phyloP scores from a whole-genome alignment of 2,329 filamentous ascomycete species.

The Diaporthe sp. region DNA sequence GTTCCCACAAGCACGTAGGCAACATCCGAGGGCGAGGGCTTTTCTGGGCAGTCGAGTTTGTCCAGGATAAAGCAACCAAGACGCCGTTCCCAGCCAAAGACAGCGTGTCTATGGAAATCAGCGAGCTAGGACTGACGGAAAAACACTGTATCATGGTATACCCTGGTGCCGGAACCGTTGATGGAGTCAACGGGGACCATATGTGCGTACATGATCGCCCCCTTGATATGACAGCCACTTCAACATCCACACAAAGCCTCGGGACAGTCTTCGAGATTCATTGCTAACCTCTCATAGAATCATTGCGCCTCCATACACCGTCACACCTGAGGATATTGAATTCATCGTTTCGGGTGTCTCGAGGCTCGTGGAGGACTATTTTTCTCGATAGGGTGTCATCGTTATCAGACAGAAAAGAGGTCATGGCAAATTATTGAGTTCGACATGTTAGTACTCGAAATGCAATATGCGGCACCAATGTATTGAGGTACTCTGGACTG shows the following conservation, averaged over 20 bases:
- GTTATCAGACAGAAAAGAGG: neutral
- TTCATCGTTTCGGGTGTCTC: constrained; percentile 64
- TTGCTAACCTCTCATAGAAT: constrained; percentile 50
- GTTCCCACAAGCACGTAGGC: constrained; percentile 54
- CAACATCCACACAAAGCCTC: neutral
- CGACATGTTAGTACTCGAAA: no score
- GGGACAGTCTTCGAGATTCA: neutral
- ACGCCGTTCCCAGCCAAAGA: constrained; percentile 49
- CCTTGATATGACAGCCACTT: neutral
- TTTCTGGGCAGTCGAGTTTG: constrained; percentile 60
- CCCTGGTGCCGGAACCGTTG: constrained; percentile 71
- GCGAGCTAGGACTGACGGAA: constrained; percentile 48
- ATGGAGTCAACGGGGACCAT: constrained; percentile 74
- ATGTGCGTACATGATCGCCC: constrained; percentile 49
- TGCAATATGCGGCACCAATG: neutral
- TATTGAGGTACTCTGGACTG: neutral
- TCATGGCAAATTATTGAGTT: no score
- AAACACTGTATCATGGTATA: constrained; percentile 65
- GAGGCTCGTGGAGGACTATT: constrained; percentile 65
- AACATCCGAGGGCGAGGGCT: constrained; percentile 58
- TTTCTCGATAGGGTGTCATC: constrained; percentile 41
- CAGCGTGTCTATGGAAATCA: constrained; percentile 50
- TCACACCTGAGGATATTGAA: constrained; percentile 68
- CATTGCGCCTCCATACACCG: constrained; percentile 76
- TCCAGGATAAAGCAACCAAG: constrained; percentile 50